phyloP scores from a whole-genome alignment of 1,139 yeast species.

The Geotrichum carabidarum region DNA sequence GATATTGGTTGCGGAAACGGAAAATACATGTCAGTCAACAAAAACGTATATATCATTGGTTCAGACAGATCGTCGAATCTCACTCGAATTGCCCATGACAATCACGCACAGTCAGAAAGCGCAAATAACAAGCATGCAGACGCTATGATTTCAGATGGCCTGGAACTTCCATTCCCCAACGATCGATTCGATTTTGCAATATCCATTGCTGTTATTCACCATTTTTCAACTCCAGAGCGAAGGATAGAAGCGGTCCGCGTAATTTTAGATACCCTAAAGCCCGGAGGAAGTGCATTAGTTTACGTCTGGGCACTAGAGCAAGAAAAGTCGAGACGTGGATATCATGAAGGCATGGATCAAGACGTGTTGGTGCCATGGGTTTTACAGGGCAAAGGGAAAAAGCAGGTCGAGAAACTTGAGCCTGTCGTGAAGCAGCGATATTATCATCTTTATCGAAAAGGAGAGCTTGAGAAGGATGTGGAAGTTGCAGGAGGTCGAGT shows the following conservation, averaged over 20 bases:
- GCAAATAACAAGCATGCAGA: slow-evolving; percentile 34
- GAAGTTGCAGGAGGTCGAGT: slow-evolving; percentile 60
- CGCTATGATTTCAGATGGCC: slow-evolving; percentile 70
- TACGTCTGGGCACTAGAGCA: slow-evolving; percentile 98
- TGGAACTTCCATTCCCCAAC: slow-evolving; percentile 60
- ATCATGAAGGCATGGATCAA: slow-evolving; percentile 83
- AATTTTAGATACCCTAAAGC: slow-evolving; percentile 54
- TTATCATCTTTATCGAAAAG: slow-evolving; percentile 78
- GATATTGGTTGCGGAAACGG: slow-evolving; percentile 93
- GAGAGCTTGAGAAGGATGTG: slow-evolving; percentile 73
- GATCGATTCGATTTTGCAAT: slow-evolving; percentile 78
- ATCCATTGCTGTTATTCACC: slow-evolving; percentile 93
- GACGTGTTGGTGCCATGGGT: slow-evolving; percentile 98
- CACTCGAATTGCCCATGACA: slow-evolving; percentile 60
- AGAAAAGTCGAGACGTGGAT: slow-evolving; percentile 77
- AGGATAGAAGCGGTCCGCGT: slow-evolving; percentile 68
- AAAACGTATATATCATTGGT: slow-evolving; percentile 64
- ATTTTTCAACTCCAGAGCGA: slow-evolving; percentile 79
- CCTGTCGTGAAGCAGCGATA: slow-evolving; percentile 63
- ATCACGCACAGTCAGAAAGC: slow-evolving; percentile 26
- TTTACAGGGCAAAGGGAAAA: slow-evolving; percentile 40
- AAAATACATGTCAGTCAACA: slow-evolving; percentile 72
- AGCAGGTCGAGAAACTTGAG: slow-evolving; percentile 29
- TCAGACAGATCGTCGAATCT: slow-evolving; percentile 81
- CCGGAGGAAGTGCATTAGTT: slow-evolving; percentile 60